phyloP scores from a whole-genome alignment of 2,329 filamentous ascomycete species.

The Herpomyces periplanetae region DNA sequence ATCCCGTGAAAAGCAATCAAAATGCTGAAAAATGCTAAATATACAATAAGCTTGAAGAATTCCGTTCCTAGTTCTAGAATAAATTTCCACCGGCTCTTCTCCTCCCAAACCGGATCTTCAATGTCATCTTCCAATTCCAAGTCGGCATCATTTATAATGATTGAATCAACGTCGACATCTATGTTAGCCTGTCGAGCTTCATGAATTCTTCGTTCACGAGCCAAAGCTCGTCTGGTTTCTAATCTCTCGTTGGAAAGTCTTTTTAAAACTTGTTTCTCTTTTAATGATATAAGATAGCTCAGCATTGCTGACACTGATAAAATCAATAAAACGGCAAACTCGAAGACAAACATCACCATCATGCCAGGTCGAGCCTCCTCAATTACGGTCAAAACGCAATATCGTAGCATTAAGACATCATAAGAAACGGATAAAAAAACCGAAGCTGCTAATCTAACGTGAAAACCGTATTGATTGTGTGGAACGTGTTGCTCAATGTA shows the following conservation, averaged over 20 bases:
- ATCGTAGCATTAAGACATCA: slow-evolving; percentile 37
- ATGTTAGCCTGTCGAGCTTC: too few relatives aligned
- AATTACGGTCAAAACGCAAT: slow-evolving; percentile 43
- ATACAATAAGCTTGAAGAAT: slow-evolving; percentile 59
- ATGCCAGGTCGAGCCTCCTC: slow-evolving; percentile 69
- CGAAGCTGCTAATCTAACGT: slow-evolving; percentile 37
- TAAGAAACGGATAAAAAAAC: slow-evolving; percentile 39
- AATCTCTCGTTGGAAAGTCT: slow-evolving; percentile 30
- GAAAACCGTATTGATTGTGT: slow-evolving; percentile 51
- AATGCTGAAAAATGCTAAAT: slow-evolving; percentile 66
- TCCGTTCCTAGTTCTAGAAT: slow-evolving; percentile 57
- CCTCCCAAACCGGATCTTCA: slow-evolving; percentile 80
- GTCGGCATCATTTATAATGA: slow-evolving; percentile 10
- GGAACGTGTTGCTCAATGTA: slow-evolving; percentile 80
- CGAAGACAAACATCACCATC: slow-evolving; percentile 99
- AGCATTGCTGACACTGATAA: slow-evolving; percentile 37
- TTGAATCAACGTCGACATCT: slow-evolving; percentile 12
- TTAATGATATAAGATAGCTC: slow-evolving; percentile 36
- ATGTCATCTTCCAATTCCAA: slow-evolving; percentile 23
- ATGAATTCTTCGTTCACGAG: slow-evolving; percentile 14
- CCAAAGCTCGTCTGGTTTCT: slow-evolving; percentile 23
- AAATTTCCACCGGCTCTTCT: slow-evolving; percentile 69
- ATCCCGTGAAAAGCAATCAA: slow-evolving; percentile 74
- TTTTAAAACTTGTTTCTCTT: slow-evolving; percentile 33
- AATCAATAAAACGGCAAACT: slow-evolving; percentile 56